Evolutionary conservation across 768 basidiomycete genomes (phyloP).

Genomic region (Pisolithus orientalis): DNA sequence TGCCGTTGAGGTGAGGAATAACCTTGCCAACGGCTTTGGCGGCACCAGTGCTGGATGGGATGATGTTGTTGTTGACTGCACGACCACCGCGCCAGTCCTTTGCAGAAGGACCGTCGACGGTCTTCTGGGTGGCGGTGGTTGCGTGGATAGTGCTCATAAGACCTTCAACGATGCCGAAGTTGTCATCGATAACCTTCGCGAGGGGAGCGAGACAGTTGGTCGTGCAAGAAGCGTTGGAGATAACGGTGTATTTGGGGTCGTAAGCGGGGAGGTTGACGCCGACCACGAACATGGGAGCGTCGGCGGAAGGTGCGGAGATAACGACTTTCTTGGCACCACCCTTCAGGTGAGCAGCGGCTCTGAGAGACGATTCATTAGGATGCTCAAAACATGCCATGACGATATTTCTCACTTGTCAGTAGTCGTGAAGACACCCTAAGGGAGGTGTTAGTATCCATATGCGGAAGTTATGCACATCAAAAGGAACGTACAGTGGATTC

Average conservation of each 20-base stretch:
- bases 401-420: slow-evolving; percentile 60
- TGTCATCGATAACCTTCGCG: slow-evolving; percentile 97
- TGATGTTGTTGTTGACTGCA: slow-evolving; percentile 96
- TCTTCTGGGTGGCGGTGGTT: slow-evolving; percentile 93
- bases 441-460: not conserved
- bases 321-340: slow-evolving; percentile 99
- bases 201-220: slow-evolving; percentile 99
- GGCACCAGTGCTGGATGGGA: slow-evolving; percentile 97
- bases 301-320: slow-evolving; percentile 98
- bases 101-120: slow-evolving; percentile 87
- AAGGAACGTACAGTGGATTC: slow-evolving; percentile 76
- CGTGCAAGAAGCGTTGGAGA: slow-evolving; percentile 99
- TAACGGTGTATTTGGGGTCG: slow-evolving; percentile 83
- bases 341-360: slow-evolving; percentile 89
- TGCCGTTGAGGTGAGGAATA: slow-evolving; percentile 93
- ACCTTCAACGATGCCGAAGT: slow-evolving; percentile 92
- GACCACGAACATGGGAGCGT: slow-evolving; percentile 91
- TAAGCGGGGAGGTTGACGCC: slow-evolving; percentile 96
- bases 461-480: slow-evolving; percentile 6
- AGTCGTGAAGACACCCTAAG: slow-evolving; percentile 94
- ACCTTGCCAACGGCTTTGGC: slow-evolving; percentile 99
- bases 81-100: slow-evolving; percentile 99
- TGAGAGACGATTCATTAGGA: slow-evolving; percentile 19
- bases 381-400: slow-evolving; percentile 1
- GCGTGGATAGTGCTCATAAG: slow-evolving; percentile 99